Conservation (phyloP, 1,139 yeast species). For the Cylindricascospora bacillispora region DNA sequence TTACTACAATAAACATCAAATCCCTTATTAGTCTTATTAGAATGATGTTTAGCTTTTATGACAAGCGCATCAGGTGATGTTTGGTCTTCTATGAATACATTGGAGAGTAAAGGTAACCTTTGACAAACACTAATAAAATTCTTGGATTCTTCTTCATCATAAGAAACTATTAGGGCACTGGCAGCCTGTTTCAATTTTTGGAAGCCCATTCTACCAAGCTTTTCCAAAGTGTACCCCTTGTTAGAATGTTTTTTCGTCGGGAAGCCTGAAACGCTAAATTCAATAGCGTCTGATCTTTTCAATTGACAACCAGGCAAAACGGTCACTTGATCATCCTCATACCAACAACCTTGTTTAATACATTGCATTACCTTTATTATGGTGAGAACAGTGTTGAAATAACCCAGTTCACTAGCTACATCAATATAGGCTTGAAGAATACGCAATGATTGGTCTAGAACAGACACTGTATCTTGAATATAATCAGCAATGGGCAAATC, state of each 20-base stretch:
- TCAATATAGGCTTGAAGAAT: constrained; percentile 87
- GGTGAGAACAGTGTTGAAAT: constrained; percentile 43
- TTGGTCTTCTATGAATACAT: constrained; percentile 25
- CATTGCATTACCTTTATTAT: constrained; percentile 70
- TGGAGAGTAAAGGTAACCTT: constrained; percentile 33
- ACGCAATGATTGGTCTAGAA: constrained; percentile 88
- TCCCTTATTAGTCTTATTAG: constrained; percentile 41
- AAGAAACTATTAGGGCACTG: constrained; percentile 8
- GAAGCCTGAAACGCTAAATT: constrained; percentile 20
- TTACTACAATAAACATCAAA: constrained; percentile 63
- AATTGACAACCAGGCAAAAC: constrained; percentile 59
- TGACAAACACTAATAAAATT: constrained; percentile 35
- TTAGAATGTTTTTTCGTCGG: constrained; percentile 6
- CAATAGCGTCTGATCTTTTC: constrained; percentile 21
- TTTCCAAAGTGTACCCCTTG: constrained; percentile 17
- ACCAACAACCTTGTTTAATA: constrained; percentile 82
- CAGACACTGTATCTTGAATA: constrained; percentile 85
- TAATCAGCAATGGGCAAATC: constrained; percentile 93
- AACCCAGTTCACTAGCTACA: constrained; percentile 77
- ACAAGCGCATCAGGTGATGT: constrained; percentile 26
- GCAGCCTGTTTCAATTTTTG: constrained; percentile 9
- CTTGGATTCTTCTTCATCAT: constrained; percentile 15
- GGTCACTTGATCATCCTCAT: constrained; percentile 57
- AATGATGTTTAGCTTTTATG: constrained; percentile 42
- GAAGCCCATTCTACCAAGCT: constrained; percentile 22